Percentiles rank a stretch among this genome's conserved stretches.
phyloP scores from a whole-genome alignment of 352 stramenopile genomes.

The Phytophthora cajani region DNA sequence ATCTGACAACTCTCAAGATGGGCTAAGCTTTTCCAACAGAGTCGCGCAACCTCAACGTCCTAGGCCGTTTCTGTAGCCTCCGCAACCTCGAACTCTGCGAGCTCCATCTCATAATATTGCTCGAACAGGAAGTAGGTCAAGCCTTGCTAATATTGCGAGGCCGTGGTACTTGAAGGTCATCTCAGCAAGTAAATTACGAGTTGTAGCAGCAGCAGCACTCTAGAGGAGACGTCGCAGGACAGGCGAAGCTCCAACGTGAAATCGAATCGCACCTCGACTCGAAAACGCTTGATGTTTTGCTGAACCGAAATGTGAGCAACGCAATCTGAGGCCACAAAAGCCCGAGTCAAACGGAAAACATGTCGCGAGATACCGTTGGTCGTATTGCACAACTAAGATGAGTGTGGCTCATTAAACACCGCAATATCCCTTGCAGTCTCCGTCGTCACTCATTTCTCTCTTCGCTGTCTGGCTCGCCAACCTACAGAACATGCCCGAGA shows the following conservation, averaged over 20 bases:
- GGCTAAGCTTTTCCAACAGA: too few species aligned
- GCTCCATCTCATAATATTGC: too few species aligned
- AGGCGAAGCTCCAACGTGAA: background rate
- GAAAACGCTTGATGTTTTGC: background rate
- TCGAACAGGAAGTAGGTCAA: too few species aligned
- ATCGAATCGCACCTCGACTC: background rate
- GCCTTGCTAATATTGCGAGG: too few species aligned
- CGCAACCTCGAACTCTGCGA: too few species aligned
- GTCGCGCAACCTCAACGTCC: too few species aligned
- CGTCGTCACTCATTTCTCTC: background rate
- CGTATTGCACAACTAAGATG: background rate
- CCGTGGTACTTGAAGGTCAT: too few species aligned
- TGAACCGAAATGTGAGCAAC: background rate
- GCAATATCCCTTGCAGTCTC: too few species aligned
- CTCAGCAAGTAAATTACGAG: too few species aligned
- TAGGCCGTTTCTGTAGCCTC: too few species aligned
- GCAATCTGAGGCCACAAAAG: background rate
- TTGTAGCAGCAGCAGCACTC: background rate
- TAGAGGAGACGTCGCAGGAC: background rate
- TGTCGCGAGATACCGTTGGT: background rate
- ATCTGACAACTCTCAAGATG: too few species aligned
- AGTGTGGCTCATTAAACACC: too few species aligned
- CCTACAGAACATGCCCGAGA: constrained; percentile 2
- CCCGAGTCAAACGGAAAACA: background rate
- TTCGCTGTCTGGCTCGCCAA: background rate